These are phyloP conservation scores for Gloeophyllum trabeum DNA, from an alignment of 768 basidiomycete genomes.

Conservation along the genomic window DNA sequence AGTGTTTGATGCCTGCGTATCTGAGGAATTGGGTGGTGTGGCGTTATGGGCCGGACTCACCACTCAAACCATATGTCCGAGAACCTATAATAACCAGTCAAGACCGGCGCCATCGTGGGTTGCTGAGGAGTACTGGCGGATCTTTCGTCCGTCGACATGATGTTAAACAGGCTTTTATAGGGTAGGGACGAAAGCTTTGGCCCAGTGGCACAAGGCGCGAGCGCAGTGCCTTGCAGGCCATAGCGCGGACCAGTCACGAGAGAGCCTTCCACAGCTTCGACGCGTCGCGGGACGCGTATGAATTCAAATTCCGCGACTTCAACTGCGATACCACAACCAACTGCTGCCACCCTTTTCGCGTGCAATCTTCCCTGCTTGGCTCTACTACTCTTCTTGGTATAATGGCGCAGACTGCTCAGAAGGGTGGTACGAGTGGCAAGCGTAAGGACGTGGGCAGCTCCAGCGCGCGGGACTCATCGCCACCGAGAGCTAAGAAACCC, in stretches of 20 bases:
- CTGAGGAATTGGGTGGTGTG: constrained; percentile 3
- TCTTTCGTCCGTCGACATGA: too few species aligned
- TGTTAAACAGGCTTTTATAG: too few species aligned
- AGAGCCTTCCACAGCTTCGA: too few species aligned
- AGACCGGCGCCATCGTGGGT: constrained; percentile 23
- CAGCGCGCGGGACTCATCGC: background rate
- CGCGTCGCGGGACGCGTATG: too few species aligned
- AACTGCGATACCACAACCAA: too few species aligned
- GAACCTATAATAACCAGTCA: constrained; percentile 73
- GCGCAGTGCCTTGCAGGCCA: too few species aligned
- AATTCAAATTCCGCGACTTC: too few species aligned
- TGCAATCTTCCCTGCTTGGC: background rate
- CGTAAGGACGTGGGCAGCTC: constrained; percentile 1
- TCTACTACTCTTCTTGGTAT: background rate
- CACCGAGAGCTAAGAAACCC: constrained; percentile 27
- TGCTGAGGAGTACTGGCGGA: too few species aligned
- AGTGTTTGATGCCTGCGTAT: constrained; percentile 41
- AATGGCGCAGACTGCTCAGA: constrained; percentile 69
- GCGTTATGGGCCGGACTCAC: constrained; percentile 21
- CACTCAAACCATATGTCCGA: constrained; percentile 82
- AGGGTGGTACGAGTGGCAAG: constrained; percentile 34
- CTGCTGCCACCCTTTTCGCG: background rate
- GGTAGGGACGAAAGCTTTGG: too few species aligned
- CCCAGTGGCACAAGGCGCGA: too few species aligned
- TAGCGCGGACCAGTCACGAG: too few species aligned